Evolutionary conservation across 345 rosid species (phyloP), one percentile per base, ranked within the genome.

Genomic region (Eucalyptus caleyi): DNA sequence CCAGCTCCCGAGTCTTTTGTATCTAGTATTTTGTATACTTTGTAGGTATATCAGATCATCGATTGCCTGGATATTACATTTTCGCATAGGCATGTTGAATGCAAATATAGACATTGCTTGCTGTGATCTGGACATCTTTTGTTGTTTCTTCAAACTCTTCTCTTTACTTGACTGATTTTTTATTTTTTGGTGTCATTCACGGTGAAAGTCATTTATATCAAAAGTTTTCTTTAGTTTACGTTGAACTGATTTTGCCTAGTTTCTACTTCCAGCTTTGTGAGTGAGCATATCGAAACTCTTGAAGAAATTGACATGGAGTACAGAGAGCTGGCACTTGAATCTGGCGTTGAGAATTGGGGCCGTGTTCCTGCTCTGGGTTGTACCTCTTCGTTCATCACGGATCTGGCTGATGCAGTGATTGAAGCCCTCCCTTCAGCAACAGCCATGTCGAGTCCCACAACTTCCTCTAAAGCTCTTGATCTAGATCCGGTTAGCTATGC

Each of bases 251-350:
- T 88, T 47, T 16, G 8, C 32, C 60, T 0, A 34, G 37, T 88
- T 26, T 72, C 27, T 67, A 49, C 30, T 93, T 86, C 86, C 94
- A 97, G 99, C 94, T 96, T 96, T 90, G 98, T 96, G 88, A 98
- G 98, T 49, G 99, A 96, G 96, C 98, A 97, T 92, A 98, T 95
- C 7, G 99, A 98, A 91, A 98, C 99, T 9, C 97, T 97, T 60
- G 98, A 97, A 92, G 99, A 98, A 92, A 98, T 96, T 65, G 99
- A 97, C 93, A 96, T 96, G 97, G 98, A 96, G 91, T 97, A 96
- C 93, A 96, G 93, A 93, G 92, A 96, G 14, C 91, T 98, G 91
- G 98, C 99, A 50, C 92, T 96, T 34, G 96, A 98, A 94, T 97
- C 98, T 5, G 99, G 99, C 86, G 89, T 98, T 59, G 93, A 96